These are phyloP conservation scores for Corchorus capsularis DNA, from an alignment of 345 rosid species.

Conservation along the genomic window DNA sequence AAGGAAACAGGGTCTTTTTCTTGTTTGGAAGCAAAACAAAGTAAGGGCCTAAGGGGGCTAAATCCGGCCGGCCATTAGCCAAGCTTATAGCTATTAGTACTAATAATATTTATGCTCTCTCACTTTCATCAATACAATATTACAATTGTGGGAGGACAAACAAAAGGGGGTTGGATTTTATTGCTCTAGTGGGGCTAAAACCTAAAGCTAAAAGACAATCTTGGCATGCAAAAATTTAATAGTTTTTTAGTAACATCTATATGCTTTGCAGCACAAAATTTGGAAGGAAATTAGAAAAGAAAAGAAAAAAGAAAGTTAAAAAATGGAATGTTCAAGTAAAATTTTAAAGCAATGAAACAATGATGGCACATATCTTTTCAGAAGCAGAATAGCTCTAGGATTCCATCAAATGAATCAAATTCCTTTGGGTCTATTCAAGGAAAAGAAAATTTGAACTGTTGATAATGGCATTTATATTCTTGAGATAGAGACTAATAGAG, in stretches of 20 bases:
- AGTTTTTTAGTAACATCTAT: not conserved
- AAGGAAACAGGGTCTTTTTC: constrained; percentile 15
- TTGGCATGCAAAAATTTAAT: constrained; percentile 33
- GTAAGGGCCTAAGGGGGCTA: not conserved
- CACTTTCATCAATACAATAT: not conserved
- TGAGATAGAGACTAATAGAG: constrained; percentile 15
- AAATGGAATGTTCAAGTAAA: constrained; percentile 15
- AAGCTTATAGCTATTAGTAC: not conserved
- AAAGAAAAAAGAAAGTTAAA: not conserved
- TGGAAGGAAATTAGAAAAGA: not conserved
- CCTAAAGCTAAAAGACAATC: constrained; percentile 17
- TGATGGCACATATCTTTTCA: not conserved
- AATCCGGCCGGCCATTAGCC: constrained; percentile 35
- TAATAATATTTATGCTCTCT: constrained; percentile 8
- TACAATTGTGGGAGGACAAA: not conserved
- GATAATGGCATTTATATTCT: constrained; percentile 10
- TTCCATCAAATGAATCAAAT: constrained; percentile 7
- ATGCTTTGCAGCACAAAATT: constrained; percentile 6
- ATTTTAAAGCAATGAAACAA: not conserved
- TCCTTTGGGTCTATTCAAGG: not conserved
- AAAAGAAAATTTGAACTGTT: not conserved
- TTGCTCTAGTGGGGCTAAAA: constrained; percentile 43
- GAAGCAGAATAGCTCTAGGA: not conserved
- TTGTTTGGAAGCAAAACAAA: constrained; percentile 13
- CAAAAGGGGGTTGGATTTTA: constrained; percentile 16